Evolutionary conservation across 148 eudicot species (phyloP), one percentile per base, ranked within the genome.

Genomic region (Chenopodium quinoa): DNA sequence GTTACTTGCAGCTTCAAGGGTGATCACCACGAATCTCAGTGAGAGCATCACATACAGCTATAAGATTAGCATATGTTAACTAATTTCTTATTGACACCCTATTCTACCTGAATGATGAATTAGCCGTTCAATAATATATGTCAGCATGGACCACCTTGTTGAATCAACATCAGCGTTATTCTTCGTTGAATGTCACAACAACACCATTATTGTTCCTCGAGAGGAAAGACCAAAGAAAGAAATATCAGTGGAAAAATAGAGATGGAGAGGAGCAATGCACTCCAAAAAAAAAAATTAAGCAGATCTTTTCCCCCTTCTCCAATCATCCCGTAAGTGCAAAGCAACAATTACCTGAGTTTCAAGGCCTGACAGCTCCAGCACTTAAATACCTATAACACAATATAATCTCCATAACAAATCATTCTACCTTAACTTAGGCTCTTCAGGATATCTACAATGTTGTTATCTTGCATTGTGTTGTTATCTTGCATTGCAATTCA

Each of bases 381-480:
- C 11, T 52, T 78, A 78, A 74, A 67, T 73, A 73, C 78, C 82
- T 78, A 62, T 73, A 70, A 81, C 71, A 85, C 82, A 78, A 73
- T 78, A 81, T 52, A 44, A 81, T 80, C 80, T 34, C 75, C 75
- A 80, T 34, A 72, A 81, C 62, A 82, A 79, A 40, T 72, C 78
- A 84, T 52, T 81, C 67, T 71, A 71, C 71, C 79, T 63, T 72
- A 73, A 66, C 75, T 81, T 69, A 84, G n/a, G 69, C 80, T 76
- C 86, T 77, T 86, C 79, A 44, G 74, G 73, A 47, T 84, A 84
- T 90, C 86, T 83, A 88, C 90, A 82, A 72, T 52, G 79, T 79
- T 32, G 69, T 78, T 48, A 50, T 77, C 29, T 82, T 67, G 73
- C 80, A 44, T 79, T 34, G 78, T 50, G 79, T 78, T 32, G 69